Conservation (phyloP, 2,329 filamentous ascomycete species). For the Hymenoscyphus fraxineus region DNA sequence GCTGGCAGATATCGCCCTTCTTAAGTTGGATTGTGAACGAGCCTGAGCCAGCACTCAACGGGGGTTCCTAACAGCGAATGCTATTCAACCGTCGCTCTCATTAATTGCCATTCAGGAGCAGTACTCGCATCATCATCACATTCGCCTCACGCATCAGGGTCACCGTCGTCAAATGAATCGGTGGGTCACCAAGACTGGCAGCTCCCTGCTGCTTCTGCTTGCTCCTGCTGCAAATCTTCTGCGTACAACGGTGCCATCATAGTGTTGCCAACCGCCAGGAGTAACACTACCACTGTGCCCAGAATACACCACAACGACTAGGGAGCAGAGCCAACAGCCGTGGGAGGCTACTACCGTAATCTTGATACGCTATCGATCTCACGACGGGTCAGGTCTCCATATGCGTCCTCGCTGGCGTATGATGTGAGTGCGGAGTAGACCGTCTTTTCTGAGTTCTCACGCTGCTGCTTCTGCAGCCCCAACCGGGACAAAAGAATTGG, state of each 20-base stretch:
- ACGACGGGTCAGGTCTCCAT: background rate
- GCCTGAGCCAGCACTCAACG: background rate
- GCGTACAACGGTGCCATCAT: slow-evolving; percentile 8
- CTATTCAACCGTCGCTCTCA: background rate
- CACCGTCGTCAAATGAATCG: background rate
- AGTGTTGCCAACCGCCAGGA: background rate
- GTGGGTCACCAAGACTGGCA: background rate
- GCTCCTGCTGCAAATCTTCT: background rate
- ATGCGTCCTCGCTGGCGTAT: background rate
- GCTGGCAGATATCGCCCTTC: slow-evolving; percentile 13
- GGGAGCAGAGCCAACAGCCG: background rate
- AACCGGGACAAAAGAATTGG: background rate
- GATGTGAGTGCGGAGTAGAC: background rate
- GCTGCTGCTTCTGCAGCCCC: slow-evolving; percentile 1
- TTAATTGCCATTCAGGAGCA: background rate
- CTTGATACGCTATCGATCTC: background rate
- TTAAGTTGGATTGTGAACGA: slow-evolving; percentile 11
- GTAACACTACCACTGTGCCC: background rate
- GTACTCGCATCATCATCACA: background rate
- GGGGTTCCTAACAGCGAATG: slow-evolving; percentile 8
- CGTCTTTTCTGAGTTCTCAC: background rate
- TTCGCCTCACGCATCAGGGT: background rate
- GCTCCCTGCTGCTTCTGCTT: background rate
- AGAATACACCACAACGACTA: background rate
- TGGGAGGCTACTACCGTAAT: background rate